Conservation (phyloP, 83 land plant species). For the Thuja plicata region DNA sequence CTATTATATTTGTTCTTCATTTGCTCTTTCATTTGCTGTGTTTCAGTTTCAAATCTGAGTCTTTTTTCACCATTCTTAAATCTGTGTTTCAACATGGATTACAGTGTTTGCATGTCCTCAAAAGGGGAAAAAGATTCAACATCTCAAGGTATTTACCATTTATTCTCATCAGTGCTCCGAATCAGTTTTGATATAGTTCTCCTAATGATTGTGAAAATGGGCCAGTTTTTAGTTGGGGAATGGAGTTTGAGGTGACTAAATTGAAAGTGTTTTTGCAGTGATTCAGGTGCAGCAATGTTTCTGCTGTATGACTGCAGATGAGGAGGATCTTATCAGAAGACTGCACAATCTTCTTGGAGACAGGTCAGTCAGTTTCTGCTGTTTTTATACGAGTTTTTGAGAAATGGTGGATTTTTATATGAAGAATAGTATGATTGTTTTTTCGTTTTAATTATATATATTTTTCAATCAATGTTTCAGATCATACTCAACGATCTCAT, state of each 20-base stretch:
- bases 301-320: slow-evolving; percentile 6
- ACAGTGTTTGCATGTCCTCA: not conserved
- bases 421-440: too few species aligned
- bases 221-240: not conserved
- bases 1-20: not conserved
- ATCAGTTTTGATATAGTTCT: not conserved
- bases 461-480: too few species aligned
- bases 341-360: slow-evolving; percentile 19
- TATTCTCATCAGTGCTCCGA: not conserved
- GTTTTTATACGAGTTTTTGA: not conserved
- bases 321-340: slow-evolving; percentile 15
- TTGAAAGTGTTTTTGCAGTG: not conserved
- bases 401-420: not conserved
- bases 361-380: slow-evolving; percentile 13
- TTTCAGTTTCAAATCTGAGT: not conserved
- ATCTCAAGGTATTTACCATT: not conserved
- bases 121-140: not conserved
- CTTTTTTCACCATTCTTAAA: not conserved
- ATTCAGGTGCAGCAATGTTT: not conserved
- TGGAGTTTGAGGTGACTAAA: not conserved
- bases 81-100: not conserved
- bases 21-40: too few species aligned
- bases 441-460: too few species aligned
- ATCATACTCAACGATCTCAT: too few species aligned
- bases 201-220: not conserved